Percentiles rank a stretch among this genome's conserved stretches.
Evolutionary conservation across 768 basidiomycete species (phyloP).

Genomic region (Mycena latifolia): DNA sequence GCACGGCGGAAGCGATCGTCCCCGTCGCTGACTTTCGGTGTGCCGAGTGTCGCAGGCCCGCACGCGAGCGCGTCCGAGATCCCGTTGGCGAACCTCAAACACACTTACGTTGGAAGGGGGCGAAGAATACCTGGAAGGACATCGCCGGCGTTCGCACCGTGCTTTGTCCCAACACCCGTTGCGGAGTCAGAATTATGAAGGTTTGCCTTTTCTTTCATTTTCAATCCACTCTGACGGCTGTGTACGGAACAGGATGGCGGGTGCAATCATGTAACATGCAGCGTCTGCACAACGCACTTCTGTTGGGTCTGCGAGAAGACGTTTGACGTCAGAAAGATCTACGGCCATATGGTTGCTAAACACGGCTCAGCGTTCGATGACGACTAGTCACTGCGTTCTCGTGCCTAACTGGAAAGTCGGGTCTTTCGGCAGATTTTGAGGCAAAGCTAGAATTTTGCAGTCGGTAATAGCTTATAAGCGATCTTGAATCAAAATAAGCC

Average conservation of each 20-base stretch:
- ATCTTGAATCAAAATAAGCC: too few relatives aligned
- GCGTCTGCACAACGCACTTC: slow-evolving; percentile 41
- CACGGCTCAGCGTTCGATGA: too few relatives aligned
- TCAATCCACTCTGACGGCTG: background rate
- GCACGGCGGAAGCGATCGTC: slow-evolving; percentile 35
- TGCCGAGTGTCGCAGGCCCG: slow-evolving; percentile 8
- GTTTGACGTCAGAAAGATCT: background rate
- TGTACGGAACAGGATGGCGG: slow-evolving; percentile 34
- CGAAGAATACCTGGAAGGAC: background rate
- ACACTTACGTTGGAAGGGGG: too few relatives aligned
- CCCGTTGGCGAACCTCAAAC: too few relatives aligned
- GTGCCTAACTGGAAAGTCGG: too few relatives aligned
- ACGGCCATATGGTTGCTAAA: too few relatives aligned
- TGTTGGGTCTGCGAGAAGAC: slow-evolving; percentile 39
- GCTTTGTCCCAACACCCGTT: slow-evolving; percentile 21
- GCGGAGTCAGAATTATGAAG: slow-evolving; percentile 31
- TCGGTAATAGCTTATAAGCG: too few relatives aligned
- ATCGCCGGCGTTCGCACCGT: background rate
- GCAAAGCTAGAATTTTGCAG: too few relatives aligned
- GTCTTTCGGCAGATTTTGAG: too few relatives aligned
- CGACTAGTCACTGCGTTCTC: too few relatives aligned
- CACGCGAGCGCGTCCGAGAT: background rate
- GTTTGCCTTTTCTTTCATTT: background rate
- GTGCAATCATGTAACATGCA: slow-evolving; percentile 43
- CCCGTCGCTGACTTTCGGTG: slow-evolving; percentile 36